Percentiles rank a stretch among this genome's conserved stretches.
Evolutionary conservation across 345 rosid species (phyloP).

Genomic region (Microcos paniculata): DNA sequence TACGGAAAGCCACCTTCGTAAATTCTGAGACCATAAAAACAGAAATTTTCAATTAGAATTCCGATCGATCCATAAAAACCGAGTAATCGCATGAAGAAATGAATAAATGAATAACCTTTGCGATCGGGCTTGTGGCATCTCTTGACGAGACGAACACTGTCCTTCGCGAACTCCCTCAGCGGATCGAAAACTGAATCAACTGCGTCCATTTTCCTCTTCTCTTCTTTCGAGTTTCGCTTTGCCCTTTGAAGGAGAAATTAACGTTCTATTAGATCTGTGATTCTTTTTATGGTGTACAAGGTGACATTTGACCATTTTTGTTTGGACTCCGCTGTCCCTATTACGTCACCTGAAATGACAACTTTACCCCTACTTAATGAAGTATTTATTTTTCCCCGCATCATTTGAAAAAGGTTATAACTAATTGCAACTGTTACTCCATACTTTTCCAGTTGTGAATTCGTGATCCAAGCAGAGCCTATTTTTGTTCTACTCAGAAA

Average conservation of each 20-base stretch:
- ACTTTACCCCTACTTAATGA: conserved; percentile 7
- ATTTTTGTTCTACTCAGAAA: too few relatives aligned
- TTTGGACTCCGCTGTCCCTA: conserved; percentile 21
- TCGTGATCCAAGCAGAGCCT: too few relatives aligned
- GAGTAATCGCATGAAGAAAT: neutral
- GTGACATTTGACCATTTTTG: neutral
- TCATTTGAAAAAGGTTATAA: too few relatives aligned
- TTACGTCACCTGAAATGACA: neutral
- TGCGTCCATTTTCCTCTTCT: conserved; percentile 55
- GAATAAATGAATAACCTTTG: conserved; percentile 39
- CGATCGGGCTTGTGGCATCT: conserved; percentile 86
- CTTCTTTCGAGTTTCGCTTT: neutral
- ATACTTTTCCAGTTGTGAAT: too few relatives aligned
- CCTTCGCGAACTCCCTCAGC: conserved; percentile 74
- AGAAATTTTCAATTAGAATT: neutral
- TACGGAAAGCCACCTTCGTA: conserved; percentile 80
- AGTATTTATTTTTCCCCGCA: too few relatives aligned
- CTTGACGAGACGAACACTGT: conserved; percentile 74
- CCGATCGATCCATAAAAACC: neutral
- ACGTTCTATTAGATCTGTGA: neutral
- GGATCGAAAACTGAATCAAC: conserved; percentile 72
- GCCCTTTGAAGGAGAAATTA: neutral
- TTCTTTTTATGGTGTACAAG: neutral
- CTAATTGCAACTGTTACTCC: too few relatives aligned
- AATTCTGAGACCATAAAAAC: conserved; percentile 41